Base-by-base conservation (phyloP, 2,329 filamentous ascomycete species). In the Chaetomium olivaceum region DNA sequence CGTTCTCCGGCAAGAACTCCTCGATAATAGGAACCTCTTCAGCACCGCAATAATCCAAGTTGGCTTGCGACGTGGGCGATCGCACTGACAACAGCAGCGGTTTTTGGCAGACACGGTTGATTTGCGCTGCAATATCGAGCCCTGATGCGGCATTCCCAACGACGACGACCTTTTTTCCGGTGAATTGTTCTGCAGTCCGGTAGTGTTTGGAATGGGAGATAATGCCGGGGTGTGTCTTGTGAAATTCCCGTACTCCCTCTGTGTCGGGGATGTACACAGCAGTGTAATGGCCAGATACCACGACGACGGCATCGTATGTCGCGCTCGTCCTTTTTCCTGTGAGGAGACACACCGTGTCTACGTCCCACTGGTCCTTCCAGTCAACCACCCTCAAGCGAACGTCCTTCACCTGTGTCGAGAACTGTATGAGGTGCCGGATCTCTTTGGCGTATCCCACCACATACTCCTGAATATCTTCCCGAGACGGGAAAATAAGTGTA, bases 141-240 rank as follows among this genome's bases (percentile, higher is more conserved):
- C 92, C 94, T 0, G 92, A 96, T 0, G 93, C 90, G 0, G 90
- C 90, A 72, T 92, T 95, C 11, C 94, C 94, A 0, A 97, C 87
- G 0, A 97, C 84, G 5, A 97, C 77, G 12, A 95, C 91, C 76
- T 91, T 96, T 75, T 91, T 90, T 61, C 80, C 82, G 0, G 75
- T 74, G 72, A 89, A 97, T 0, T 80, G 73, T 21, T 86, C 83
- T 0, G 91, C 85, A 0, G 78, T 83, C 50, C 93, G 88, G 74
- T 93, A 98, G 64, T 87, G 87, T 75, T 95, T 97, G 1, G 93
- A 92, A 76, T 95, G 91, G 1, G 82, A 83, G 52, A 94, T 86
- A 3, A 83, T 74, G 0, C 81, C 82, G 0, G 89, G 89, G 65
- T 91, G 85, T 0, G 80, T 76, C 29, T 77, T 70, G 68, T 88